Evolutionary conservation across 1,284 basidiomycete genomes (phyloP).

Genomic region (Irpex rosettiformis): DNA sequence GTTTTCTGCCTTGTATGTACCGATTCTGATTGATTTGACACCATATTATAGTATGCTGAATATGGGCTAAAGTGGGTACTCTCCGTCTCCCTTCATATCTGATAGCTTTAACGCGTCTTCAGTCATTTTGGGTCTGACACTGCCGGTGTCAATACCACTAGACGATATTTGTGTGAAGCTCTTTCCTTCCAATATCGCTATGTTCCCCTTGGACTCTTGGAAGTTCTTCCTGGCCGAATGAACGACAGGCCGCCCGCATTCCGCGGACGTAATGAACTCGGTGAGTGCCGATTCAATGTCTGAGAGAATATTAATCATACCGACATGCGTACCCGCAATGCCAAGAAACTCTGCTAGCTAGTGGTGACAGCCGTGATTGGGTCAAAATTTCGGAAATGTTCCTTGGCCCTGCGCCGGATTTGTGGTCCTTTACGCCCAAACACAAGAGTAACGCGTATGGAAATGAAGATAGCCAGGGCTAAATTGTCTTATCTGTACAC

Average conservation of each 20-base stretch:
- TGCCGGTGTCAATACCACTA: conserved; percentile 86
- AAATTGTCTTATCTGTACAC: neutral
- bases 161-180: conserved; percentile 93
- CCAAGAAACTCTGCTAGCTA: conserved; percentile 87
- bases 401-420: conserved; percentile 67
- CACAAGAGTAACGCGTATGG: conserved; percentile 70
- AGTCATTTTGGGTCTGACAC: conserved; percentile 93
- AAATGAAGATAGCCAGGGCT: conserved; percentile 49
- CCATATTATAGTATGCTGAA: conserved; percentile 65
- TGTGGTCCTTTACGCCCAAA: conserved; percentile 70
- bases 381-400: conserved; percentile 96
- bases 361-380: conserved; percentile 86
- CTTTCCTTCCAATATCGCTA: conserved; percentile 96
- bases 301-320: conserved; percentile 8
- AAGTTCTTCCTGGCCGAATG: conserved; percentile 75
- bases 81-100: neutral
- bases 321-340: too few species aligned
- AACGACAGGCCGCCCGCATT: conserved; percentile 92
- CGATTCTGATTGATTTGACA: neutral
- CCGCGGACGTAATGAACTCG: conserved; percentile 82
- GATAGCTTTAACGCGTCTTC: neutral
- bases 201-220: conserved; percentile 91
- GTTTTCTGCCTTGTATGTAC: neutral
- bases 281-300: conserved; percentile 35
- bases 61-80: conserved; percentile 64